Evolutionary conservation across 1,139 yeast species (phyloP).

Genomic region (Magnusiomyces sp.): DNA sequence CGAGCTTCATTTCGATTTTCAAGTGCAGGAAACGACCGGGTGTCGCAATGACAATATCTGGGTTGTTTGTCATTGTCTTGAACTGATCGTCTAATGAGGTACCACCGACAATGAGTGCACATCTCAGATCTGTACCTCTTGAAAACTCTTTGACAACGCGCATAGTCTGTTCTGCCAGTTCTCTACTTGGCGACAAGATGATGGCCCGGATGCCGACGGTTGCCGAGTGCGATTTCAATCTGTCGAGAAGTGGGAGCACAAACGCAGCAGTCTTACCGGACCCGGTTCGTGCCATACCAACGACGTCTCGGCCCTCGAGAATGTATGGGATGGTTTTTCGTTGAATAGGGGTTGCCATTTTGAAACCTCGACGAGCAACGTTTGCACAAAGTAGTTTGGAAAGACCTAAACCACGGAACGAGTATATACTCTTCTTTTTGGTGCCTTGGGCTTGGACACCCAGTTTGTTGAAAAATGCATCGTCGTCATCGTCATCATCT

Average conservation of each 20-base stretch:
- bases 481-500: conserved; percentile 42
- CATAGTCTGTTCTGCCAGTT: conserved; percentile 84
- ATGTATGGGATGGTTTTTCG: conserved; percentile 88
- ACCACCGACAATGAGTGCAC: conserved; percentile 87
- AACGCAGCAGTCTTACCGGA: conserved; percentile 99
- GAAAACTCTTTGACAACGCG: conserved; percentile 85
- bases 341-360: conserved; percentile 96
- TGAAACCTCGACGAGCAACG: conserved; percentile 77
- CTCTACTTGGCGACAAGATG: conserved; percentile 87
- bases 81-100: conserved; percentile 96
- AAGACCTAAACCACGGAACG: conserved; percentile 86
- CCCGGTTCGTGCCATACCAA: conserved; percentile 99
- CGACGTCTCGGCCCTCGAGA: conserved; percentile 83
- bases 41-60: conserved; percentile 92
- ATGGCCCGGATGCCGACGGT: conserved; percentile 86
- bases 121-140: conserved; percentile 72
- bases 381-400: conserved; percentile 63
- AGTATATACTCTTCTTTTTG: conserved; percentile 50
- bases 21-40: conserved; percentile 96
- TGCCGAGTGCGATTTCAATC: conserved; percentile 71
- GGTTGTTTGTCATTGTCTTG: conserved; percentile 83
- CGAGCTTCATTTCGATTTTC: conserved; percentile 89
- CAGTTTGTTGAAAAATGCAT: conserved; percentile 65
- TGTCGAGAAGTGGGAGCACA: conserved; percentile 85
- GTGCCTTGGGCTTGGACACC: conserved; percentile 34